phyloP scores from a whole-genome alignment of 805 yeast genomes.

The Yarrowia sp. region DNA sequence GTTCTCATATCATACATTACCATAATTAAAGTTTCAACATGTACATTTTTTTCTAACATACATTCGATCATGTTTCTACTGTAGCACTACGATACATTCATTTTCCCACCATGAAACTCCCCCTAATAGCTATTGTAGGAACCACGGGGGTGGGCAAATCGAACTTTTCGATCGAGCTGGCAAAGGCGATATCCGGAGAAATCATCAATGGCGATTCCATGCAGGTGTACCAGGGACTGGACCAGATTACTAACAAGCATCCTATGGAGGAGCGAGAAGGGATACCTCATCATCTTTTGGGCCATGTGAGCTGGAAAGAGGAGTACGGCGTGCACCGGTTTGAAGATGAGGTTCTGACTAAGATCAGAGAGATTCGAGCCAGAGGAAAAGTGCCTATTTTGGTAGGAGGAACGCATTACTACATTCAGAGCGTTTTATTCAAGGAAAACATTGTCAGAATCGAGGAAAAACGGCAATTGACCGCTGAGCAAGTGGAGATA shows the following conservation, averaged over 20 bases:
- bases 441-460: conserved; percentile 48
- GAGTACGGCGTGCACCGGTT: conserved; percentile 81
- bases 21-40: background rate
- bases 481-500: conserved; percentile 41
- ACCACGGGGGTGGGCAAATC: conserved; percentile 98
- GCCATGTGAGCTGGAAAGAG: conserved; percentile 75
- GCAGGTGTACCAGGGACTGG: conserved; percentile 80
- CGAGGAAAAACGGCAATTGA: conserved; percentile 28
- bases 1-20: background rate
- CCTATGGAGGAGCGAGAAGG: conserved; percentile 75
- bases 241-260: conserved; percentile 86
- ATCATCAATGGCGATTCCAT: conserved; percentile 94
- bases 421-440: conserved; percentile 73
- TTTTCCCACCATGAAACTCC: background rate
- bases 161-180: conserved; percentile 74
- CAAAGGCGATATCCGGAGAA: conserved; percentile 75
- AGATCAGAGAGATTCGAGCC: conserved; percentile 59
- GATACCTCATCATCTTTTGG: conserved; percentile 79
- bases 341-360: conserved; percentile 60
- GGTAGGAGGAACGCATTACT: conserved; percentile 96
- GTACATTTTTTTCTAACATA: too few relatives aligned
- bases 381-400: conserved; percentile 77
- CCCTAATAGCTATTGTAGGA: conserved; percentile 79
- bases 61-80: too few relatives aligned
- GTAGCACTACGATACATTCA: too few relatives aligned